Evolutionary conservation across 208 protist genomes (phyloP).

Genomic region (Trichomonas vaginalis): DNA sequence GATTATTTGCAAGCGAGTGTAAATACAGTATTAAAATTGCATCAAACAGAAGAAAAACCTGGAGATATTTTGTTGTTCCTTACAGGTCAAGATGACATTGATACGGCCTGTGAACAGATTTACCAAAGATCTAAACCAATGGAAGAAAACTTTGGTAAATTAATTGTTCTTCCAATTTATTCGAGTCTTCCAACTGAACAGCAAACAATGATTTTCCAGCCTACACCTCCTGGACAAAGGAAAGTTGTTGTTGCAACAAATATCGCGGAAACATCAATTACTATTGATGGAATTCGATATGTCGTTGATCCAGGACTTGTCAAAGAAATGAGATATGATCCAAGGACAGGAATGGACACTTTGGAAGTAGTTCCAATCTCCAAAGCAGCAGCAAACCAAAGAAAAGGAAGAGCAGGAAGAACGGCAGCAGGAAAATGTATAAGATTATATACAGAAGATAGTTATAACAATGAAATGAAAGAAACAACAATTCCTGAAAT

Average conservation of each 20-base stretch:
- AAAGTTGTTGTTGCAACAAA: constrained; percentile 88
- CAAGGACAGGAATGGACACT: constrained; percentile 77
- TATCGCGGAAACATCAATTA: constrained; percentile 97
- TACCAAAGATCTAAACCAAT: constrained; percentile 60
- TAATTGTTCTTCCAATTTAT: constrained; percentile 83
- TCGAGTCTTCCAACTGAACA: constrained; percentile 76
- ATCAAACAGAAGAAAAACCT: constrained; percentile 65
- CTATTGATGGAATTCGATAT: constrained; percentile 76
- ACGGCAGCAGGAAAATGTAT: constrained; percentile 68
- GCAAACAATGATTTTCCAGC: constrained; percentile 91
- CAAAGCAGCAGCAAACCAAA: constrained; percentile 76
- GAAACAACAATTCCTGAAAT: constrained; percentile 76
- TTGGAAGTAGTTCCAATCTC: constrained; percentile 78
- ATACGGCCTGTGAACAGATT: constrained; percentile 85
- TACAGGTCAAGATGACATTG: constrained; percentile 87
- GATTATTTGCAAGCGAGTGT: constrained; percentile 88
- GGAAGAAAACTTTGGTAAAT: constrained; percentile 16
- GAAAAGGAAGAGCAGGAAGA: constrained; percentile 62
- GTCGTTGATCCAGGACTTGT: constrained; percentile 40
- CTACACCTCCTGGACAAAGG: constrained; percentile 44
- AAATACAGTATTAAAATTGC: constrained; percentile 86
- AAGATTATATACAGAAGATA: constrained; percentile 72
- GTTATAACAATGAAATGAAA: constrained; percentile 77
- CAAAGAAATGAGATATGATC: constrained; percentile 59
- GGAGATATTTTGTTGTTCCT: constrained; percentile 97